A percentile compares a stretch with the other conserved stretches of the same genome.
These are phyloP conservation scores for Amaranthus hypochondriacus DNA, from an alignment of 148 eudicot species.

Conservation along the genomic window DNA sequence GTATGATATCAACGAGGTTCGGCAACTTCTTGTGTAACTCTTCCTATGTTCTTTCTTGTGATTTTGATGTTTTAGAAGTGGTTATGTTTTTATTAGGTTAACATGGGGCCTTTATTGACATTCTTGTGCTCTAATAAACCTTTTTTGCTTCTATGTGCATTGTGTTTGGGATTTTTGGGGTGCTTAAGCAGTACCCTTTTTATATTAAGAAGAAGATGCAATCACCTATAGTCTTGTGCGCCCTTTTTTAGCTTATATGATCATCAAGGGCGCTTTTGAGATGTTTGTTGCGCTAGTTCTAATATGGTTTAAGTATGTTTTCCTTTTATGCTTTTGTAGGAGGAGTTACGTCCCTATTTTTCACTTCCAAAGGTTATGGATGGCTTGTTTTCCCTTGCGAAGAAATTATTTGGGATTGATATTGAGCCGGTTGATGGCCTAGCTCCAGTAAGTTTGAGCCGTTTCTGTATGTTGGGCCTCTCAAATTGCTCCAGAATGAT, in stretches of 20 bases:
- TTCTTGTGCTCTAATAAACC: not conserved
- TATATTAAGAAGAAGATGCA: not conserved
- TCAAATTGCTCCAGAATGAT: not conserved
- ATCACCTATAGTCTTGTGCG: not conserved
- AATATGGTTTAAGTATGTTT: not conserved
- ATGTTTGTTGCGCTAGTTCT: not conserved
- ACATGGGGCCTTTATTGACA: not conserved
- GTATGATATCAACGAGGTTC: conserved; percentile 94
- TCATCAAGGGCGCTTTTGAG: not conserved
- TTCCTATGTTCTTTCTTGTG: not conserved
- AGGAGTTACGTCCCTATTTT: conserved; percentile 94
- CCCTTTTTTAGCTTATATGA: not conserved
- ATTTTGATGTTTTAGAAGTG: not conserved
- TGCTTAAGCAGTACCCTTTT: not conserved
- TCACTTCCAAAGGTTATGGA: conserved; percentile 98
- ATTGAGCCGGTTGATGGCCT: conserved; percentile 84
- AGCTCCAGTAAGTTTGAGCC: conserved; percentile 64
- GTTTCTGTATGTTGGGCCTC: not conserved
- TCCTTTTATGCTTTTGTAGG: conserved; percentile 39
- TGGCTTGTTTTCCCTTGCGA: conserved; percentile 84
- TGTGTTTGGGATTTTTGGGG: not conserved
- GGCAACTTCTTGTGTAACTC: conserved; percentile 12
- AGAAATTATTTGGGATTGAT: conserved; percentile 65
- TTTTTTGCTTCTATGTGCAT: not conserved
- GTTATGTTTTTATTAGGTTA: not conserved